Base-by-base conservation (phyloP, 1,284 basidiomycete species). In the Microbotryum saponariae region DNA sequence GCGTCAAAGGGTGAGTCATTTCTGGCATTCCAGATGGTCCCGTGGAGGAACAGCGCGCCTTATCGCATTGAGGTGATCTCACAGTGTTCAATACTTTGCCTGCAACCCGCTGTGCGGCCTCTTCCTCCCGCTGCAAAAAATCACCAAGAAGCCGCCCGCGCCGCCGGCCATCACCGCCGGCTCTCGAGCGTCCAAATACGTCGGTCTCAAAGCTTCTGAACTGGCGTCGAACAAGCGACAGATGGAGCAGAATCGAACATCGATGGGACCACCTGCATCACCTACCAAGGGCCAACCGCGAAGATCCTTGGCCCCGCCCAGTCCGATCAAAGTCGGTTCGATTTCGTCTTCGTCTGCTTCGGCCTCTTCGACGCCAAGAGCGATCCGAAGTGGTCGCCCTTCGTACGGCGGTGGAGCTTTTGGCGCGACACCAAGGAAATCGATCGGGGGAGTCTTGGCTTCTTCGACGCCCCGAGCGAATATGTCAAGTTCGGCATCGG, bases 101-200 rank as follows among this genome's bases (percentile, higher is more conserved):
- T 97, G 92, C 74, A 83, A 88, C 29, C 84, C 86, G 0, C 82
- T 83, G 58, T 93, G 90, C 70, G 94, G 94, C 45, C 88, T 98
- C 51, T 98, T 97, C 74, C 86, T 93, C 37, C 84, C 87, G 8
- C 80, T 83, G 1, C 79, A 82, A 53, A 96, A 96, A 74, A 82
- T 97, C 52, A 44, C 56, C 27, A 37, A 48, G 51, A 62, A 61
- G 51, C 58, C 51, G 4, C 20, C 3, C 27, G 51, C 59, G 27
- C 47, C 56, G 47, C 3, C 48, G 64, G 70, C 63, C 66, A 85
- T 90, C 58, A 88, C 88, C 2, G 84, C 82, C 14, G 89, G 89
- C 2, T 88, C 88, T 4, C 80, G 90, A 56, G 90, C 90, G 8
- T 87, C 87, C 59, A 88, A 87, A 73, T 91, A 89, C 71, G 78